Base-by-base conservation (phyloP, 2,329 filamentous ascomycete genomes). In the Moelleriella libera region DNA sequence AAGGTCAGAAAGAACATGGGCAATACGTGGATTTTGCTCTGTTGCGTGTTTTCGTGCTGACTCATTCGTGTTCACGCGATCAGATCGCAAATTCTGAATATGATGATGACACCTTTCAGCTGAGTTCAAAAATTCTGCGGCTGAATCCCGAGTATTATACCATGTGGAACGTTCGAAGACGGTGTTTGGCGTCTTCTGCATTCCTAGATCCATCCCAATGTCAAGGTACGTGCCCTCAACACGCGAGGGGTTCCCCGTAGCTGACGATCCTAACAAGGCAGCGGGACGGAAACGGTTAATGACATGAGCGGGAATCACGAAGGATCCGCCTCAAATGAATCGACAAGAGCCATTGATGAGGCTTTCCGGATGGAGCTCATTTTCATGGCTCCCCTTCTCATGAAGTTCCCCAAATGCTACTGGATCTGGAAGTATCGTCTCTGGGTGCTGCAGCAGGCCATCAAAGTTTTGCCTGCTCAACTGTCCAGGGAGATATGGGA, bases 361-460 rank as follows among this genome's bases (percentile, higher is more conserved):
- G 21, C 83, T 32, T 74, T 97, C 51, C 75, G 77, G 44, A 70
- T 76, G 48, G 92, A 98, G 61, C 72, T 98, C 34, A 68, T 70
- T 44, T 95, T 96, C 59, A 82, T 90, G 34, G 78, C 96, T 41
- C 86, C 87, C 0, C 74, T 98, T 21, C 76, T 98, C 45, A 75
- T 86, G 53, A 80, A 88, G 54, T 90, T 80, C 54, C 92, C 92
- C 6, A 98, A 98, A 64, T 97, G 92, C 72, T 98, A 98, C 69
- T 97, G 92, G 90, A 90, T 98, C 58, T 98, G 92, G 92, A 94
- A 95, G 56, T 90, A 96, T 65, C 82, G 92, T 30, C 67, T 83
- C 43, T 98, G 92, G 89, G 70, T 90, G 3, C 71, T 98, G 11
- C 70, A 82, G 47, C 78, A 87, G 61, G 81, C 82, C 34, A 85